These are phyloP conservation scores for Sindora glabra DNA, from an alignment of 306 rosid species.

Conservation along the genomic window DNA sequence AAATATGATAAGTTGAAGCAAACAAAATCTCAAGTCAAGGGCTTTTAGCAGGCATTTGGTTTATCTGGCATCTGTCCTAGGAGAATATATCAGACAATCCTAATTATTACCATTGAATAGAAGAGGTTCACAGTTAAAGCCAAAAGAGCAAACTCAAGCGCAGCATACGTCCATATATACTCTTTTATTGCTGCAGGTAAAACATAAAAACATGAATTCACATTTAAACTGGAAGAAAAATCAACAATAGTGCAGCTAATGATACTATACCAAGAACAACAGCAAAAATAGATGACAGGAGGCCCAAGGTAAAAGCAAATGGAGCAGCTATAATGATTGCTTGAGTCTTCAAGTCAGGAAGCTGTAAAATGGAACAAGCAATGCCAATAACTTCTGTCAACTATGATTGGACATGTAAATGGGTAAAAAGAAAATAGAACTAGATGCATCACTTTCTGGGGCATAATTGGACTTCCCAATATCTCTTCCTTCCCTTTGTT, in stretches of 20 bases:
- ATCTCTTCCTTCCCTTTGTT: background rate
- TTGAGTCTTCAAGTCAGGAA: conserved; percentile 71
- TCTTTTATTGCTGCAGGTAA: conserved; percentile 76
- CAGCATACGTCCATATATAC: conserved; percentile 94
- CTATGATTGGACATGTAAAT: conserved; percentile 5
- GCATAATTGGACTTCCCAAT: background rate
- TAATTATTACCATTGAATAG: conserved; percentile 41
- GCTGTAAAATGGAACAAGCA: conserved; percentile 33
- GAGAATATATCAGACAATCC: background rate
- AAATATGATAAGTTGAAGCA: background rate
- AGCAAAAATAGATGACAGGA: conserved; percentile 71
- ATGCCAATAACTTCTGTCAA: background rate
- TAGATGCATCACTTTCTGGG: background rate
- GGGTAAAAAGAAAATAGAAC: background rate
- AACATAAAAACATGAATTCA: conserved; percentile 4
- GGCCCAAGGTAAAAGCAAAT: conserved; percentile 79
- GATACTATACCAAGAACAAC: conserved; percentile 59
- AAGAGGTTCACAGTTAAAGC: conserved; percentile 71
- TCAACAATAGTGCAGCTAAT: background rate
- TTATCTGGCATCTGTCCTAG: background rate
- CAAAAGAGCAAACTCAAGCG: conserved; percentile 91
- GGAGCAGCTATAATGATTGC: conserved; percentile 83
- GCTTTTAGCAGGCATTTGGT: background rate
- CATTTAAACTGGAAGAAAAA: background rate
- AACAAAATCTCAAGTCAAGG: background rate